Evolutionary conservation across 306 rosid species (phyloP), one percentile per base, ranked within the genome.

Genomic region (Pyrus bretschneideri): DNA sequence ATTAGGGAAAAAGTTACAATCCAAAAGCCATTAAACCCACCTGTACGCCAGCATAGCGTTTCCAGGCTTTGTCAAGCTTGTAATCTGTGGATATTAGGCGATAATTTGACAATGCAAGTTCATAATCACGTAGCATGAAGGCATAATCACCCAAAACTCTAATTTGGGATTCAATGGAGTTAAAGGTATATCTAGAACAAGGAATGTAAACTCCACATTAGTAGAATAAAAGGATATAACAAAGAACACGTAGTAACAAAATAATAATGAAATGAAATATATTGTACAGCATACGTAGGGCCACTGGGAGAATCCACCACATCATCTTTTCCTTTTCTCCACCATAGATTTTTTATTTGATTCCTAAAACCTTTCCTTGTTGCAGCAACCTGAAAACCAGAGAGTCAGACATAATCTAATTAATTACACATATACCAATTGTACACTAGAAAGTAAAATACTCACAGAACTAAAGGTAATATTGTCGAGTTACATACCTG

Each of bases 11-110:
- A 30, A 38, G 42, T 38, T 38, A 44, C 25, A 44, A 67, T 27
- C 54, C 59, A 13, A 5, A 76, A 67, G 54, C 21, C 21, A 76
- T 38, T 4, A 25, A 77, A 68, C 52, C 49, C n/a, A 77, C 99
- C 99, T 95, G 99, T 61, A 91, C 91, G 51, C 97, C 98, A 78
- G 99, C 99, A 82, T 88, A 95, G 66, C 91, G 97, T 85, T 92
- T 92, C 99, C 97, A 95, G 81, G 97, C 99, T 83, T 95, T 95
- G 84, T 95, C 99, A 84, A 95, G 96, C 83, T 95, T 95, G 97
- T 92, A 95, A 86, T 95, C 99, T 18, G 96, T 92, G 58, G 99
- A 95, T 81, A 95, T 91, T 73, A 96, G 83, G 76, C 99, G 98
- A 83, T 96, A 96, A 77, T 92, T 96, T 38, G 98, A 92, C 85